Percentiles rank a stretch among this genome's conserved stretches.
phyloP scores from a whole-genome alignment of 1,139 yeast species.

The Blastobotrys apis region DNA sequence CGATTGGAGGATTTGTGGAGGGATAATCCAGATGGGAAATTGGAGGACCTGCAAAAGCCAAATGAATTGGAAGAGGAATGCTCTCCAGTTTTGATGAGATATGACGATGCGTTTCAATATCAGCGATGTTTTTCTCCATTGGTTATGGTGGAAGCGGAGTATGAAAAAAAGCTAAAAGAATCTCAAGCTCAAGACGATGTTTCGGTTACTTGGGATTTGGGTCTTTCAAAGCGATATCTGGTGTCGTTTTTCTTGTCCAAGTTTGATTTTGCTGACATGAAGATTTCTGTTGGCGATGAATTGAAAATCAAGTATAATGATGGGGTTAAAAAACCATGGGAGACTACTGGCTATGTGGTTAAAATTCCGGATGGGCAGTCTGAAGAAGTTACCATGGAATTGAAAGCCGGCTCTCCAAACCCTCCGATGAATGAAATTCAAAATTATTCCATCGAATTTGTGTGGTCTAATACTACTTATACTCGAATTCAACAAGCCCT shows the following conservation, averaged over 20 bases:
- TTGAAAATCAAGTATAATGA: conserved; percentile 52
- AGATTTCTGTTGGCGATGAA: conserved; percentile 85
- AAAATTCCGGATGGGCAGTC: conserved; percentile 64
- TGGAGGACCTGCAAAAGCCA: conserved; percentile 43
- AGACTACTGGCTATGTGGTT: conserved; percentile 65
- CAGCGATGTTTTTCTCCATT: conserved; percentile 84
- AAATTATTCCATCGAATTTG: conserved; percentile 80
- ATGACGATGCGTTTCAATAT: conserved; percentile 80
- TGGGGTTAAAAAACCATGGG: conserved; percentile 48
- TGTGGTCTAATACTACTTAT: conserved; percentile 85
- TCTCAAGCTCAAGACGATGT: conserved; percentile 75
- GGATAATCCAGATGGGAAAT: conserved; percentile 61
- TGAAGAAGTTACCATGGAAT: conserved; percentile 72
- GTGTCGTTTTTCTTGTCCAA: conserved; percentile 69
- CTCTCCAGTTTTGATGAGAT: conserved; percentile 69
- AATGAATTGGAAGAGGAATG: conserved; percentile 58
- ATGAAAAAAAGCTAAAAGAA: conserved; percentile 70
- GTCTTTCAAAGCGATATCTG: conserved; percentile 59
- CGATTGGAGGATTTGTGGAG: conserved; percentile 83
- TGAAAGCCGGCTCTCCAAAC: conserved; percentile 41
- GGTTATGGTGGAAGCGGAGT: conserved; percentile 75
- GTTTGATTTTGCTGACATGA: conserved; percentile 59
- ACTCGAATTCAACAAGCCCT: conserved; percentile 81
- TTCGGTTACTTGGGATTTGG: conserved; percentile 69
- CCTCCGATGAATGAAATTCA: conserved; percentile 61